Evolutionary conservation across 2,329 filamentous ascomycete species (phyloP), one percentile per base, ranked within the genome.

Genomic region (Colletotrichum musae): DNA sequence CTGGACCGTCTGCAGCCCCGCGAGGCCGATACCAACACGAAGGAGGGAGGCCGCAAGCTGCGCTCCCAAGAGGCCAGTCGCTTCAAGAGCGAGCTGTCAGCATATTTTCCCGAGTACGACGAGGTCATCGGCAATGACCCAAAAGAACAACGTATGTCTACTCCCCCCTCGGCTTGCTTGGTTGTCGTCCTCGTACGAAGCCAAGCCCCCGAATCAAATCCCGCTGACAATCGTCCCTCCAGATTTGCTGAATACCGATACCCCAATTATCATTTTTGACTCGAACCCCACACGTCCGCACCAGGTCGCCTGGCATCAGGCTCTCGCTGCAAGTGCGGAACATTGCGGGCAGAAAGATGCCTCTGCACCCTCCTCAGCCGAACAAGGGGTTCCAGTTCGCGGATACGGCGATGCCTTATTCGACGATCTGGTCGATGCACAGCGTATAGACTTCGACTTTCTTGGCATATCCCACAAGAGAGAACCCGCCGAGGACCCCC

Each of bases 51-150:
- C 72, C 87, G 88, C 76, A 95, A 94, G 77, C 84, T 98, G 78
- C 89, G 95, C 71, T 97, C 94, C 60, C 93, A 97, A 76, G 94
- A 97, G 75, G 93, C 92, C 12, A 92, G 92, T 59, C 88, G 94
- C 74, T 92, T 94, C 82, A 97, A 97, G 86, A 98, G 94, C 81
- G 95, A 98, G 77, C 86, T 98, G 70, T 92, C 94, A 45, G 88
- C 90, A 56, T 98, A 97, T 82, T 98, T 98, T 77, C 91, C 93
- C 60, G 95, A 97, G 76, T 98, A 97, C 80, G 95, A 98, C 80
- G 94, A 97, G 78, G 89, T 98, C 73, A 94, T 98, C 81, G 94
- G 93, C 71, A 93, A 97, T 77, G 91, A 94, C 72, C 89, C 91
- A 47, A 92, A 92, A 75, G 92, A 95, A 80, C 86, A 92, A 74